Evolutionary conservation across 768 basidiomycete genomes (phyloP).

Genomic region (Galerina sulciceps): DNA sequence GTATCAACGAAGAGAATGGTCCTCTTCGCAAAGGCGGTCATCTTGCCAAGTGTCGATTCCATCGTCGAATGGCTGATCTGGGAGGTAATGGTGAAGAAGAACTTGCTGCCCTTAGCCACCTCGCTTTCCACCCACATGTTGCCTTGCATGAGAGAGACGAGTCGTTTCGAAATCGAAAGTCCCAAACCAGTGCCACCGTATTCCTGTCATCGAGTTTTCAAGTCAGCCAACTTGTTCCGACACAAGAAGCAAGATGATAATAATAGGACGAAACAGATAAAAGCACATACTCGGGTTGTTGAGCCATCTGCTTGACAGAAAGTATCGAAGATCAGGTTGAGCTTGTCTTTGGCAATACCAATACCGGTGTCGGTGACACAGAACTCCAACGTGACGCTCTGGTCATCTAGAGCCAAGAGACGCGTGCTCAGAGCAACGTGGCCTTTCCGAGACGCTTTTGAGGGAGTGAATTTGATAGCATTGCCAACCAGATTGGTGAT

Average conservation of each 20-base stretch:
- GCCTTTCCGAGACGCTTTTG: constrained; percentile 77
- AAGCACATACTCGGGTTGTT: constrained; percentile 78
- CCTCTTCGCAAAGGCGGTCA: constrained; percentile 85
- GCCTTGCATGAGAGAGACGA: constrained; percentile 96
- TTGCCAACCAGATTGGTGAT: constrained; percentile 96
- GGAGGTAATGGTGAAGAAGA: constrained; percentile 96
- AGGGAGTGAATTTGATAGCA: constrained; percentile 96
- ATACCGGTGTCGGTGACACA: constrained; percentile 98
- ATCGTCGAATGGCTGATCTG: constrained; percentile 77
- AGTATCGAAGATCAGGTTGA: constrained; percentile 98
- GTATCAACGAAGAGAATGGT: constrained; percentile 94
- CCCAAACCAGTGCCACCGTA: constrained; percentile 98
- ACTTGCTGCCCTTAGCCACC: constrained; percentile 89
- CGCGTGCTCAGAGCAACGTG: constrained; percentile 90
- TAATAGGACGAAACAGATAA: constrained; percentile 3
- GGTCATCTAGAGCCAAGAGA: constrained; percentile 76
- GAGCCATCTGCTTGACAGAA: constrained; percentile 99
- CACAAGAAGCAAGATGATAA: neutral
- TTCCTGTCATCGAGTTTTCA: constrained; percentile 59
- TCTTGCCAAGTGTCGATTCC: constrained; percentile 76
- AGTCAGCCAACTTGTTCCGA: neutral
- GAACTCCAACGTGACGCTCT: constrained; percentile 91
- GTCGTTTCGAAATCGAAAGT: constrained; percentile 95
- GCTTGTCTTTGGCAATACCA: constrained; percentile 97
- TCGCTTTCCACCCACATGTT: constrained; percentile 99